Evolutionary conservation across 2,329 filamentous ascomycete species (phyloP), one percentile per base, ranked within the genome.

Genomic region (Xylariaceae sp.): DNA sequence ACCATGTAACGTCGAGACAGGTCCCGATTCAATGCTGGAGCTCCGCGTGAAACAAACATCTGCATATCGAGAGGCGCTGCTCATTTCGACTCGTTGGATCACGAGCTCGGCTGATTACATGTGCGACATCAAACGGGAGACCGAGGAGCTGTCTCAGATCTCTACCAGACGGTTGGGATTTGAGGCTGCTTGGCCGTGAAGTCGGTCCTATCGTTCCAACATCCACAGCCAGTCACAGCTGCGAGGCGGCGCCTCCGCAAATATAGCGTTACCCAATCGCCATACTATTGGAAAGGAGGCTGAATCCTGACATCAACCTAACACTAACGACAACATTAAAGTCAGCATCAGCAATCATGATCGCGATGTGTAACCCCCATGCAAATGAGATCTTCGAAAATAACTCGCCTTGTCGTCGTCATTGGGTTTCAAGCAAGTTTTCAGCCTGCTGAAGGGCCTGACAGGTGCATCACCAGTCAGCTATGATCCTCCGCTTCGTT

Each of bases 271-370:
- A 52, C 47, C 34, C 47, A 43, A 34, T 45, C 43, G 37, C 53
- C 50, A 43, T 42, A 54, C 48, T 54, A 57, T 54, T 53, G 51
- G 50, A 51, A 51, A 31, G 35, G 48, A 51, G 47, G 51, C 51
- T 53, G 48, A 50, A 45, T 19, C 33, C 31, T 48, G 40, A 53
- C 44, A 43, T 52, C 44, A 46, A 31, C 49, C 45, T 37, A 43
- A 39, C 35, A 22, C 41, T n/a, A 29, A 13, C 16, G 30, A 8
- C 30, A 13, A 32, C 15, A n/a, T 32, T 13, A n/a, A 32, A 6
- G 13, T 15, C 13, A 13, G 15, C 13, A 13, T 15, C 30, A 13
- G 8, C 30, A 32, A 6, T 4, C 6, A 32, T n/a, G 30, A n/a
- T n/a, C 16, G 30, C 30, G 13, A 13, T n/a, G 30, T 32, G 30